Conservation (phyloP, 495 filamentous ascomycete species). For the Xylaria scruposa region DNA sequence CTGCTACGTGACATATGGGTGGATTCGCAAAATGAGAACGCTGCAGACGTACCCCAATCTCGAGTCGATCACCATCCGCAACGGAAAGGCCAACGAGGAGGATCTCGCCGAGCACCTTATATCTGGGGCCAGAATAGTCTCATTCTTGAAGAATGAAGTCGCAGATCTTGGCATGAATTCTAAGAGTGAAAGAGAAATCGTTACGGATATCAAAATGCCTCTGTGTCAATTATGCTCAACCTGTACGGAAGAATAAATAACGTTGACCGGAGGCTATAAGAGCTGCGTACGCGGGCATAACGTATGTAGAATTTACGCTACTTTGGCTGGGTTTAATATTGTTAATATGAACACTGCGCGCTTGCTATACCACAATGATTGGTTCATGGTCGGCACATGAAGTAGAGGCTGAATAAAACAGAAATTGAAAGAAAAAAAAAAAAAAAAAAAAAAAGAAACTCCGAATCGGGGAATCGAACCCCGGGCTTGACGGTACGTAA, state of each 20-base stretch:
- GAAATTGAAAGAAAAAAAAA: neutral
- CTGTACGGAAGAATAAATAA: no score
- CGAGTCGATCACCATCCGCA: neutral
- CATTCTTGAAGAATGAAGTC: neutral
- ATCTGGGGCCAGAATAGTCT: neutral
- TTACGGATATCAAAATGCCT: neutral
- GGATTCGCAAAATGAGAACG: neutral
- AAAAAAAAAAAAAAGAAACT: constrained; percentile 25
- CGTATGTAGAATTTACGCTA: no score
- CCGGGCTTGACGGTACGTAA: constrained; percentile 43
- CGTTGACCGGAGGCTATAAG: no score
- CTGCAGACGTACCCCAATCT: neutral
- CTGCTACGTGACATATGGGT: neutral
- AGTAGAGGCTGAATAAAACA: neutral
- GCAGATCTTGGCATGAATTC: neutral
- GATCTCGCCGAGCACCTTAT: neutral
- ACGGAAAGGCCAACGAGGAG: no score
- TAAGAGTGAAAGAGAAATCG: neutral
- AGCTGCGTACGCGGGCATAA: no score
- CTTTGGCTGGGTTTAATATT: no score
- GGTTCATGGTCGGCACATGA: no score
- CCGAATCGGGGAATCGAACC: constrained; percentile 50
- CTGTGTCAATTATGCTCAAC: neutral
- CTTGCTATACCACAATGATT: no score
- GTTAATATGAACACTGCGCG: no score